Base-by-base conservation (phyloP, 148 eudicot genomes). In the Polygonum aviculare region DNA sequence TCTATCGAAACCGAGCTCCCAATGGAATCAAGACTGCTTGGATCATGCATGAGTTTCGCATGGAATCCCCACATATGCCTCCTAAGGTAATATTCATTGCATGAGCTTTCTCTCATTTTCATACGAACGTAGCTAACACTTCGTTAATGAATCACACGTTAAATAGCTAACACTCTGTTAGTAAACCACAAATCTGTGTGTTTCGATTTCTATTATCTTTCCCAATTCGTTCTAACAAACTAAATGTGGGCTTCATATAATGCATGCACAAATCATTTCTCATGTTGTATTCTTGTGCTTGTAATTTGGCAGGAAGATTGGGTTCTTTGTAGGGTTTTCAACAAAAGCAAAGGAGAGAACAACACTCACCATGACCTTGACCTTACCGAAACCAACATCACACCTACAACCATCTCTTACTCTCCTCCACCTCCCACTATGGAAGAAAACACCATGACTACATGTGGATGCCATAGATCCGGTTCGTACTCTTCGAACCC, bases 31-130 rank as follows among this genome's bases (percentile, higher is more conserved):
- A 76, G 31, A 76, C 78, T 8, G 71, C 70, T 22, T 76, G 78
- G 78, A 76, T 76, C 54, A 76, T 76, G 78, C 78, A 76, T 14
- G 78, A 76, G 71, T 76, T 76, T 62, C 78, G 78, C 35, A 7
- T 60, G 52, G 78, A 76, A 15, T 22, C 26, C 4, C 78, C 78
- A 9, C 78, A 76, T 63, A 76, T 62, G 72, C 78, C 78, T 41
- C 78, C 78, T 22, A 76, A 76, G 78, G 78, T 76, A 59, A 21
- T 22, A 22, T 16, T 4, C 11, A 39, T 1, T 35, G 0, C 5
- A 12, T 38, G 31, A 26, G 31, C 31, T 26, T 0, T 26, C 0
- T 0, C 31, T 26, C 31, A 26, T 26, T 26, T 26, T 26, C 31
- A 26, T 26, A 26, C 0, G 31, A 26, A 26, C 31, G 31, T 26